A percentile compares a stretch with the other conserved stretches of the same genome.
Evolutionary conservation across 495 filamentous ascomycete species (phyloP).

Genomic region (Podospora comata): DNA sequence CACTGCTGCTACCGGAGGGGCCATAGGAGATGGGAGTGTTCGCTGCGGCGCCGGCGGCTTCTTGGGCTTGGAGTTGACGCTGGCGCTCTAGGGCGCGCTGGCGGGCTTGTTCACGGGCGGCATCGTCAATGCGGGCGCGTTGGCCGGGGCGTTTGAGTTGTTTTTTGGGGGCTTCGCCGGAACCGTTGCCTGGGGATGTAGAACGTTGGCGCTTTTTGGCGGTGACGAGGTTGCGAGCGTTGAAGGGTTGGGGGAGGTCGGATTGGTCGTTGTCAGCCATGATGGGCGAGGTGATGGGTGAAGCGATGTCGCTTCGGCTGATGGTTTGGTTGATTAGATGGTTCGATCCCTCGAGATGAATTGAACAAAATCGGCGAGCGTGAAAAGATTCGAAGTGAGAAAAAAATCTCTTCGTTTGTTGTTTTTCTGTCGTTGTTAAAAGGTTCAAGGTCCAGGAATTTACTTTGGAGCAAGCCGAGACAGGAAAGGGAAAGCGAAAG

Average conservation of each 20-base stretch:
- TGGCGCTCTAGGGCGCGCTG: conserved; percentile 66
- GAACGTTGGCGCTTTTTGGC: conserved; percentile 52
- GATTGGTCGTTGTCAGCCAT: conserved; percentile 23
- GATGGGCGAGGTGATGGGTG: neutral
- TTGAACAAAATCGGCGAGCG: neutral
- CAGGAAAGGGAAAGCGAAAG: neutral
- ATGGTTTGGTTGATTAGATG: neutral
- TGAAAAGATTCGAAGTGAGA: neutral
- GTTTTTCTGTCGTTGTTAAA: neutral
- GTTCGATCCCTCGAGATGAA: neutral
- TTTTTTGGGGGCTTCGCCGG: conserved; percentile 57
- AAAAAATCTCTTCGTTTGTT: neutral
- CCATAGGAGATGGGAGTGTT: neutral
- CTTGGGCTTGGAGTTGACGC: conserved; percentile 52
- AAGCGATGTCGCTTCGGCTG: neutral
- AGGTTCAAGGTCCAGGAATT: neutral
- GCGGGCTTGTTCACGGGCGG: conserved; percentile 65
- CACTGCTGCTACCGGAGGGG: neutral
- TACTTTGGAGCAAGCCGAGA: neutral
- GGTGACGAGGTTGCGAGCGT: conserved; percentile 52
- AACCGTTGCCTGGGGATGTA: conserved; percentile 20
- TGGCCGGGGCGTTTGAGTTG: conserved; percentile 79
- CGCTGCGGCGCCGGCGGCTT: conserved; percentile 29
- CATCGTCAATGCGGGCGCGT: conserved; percentile 69
- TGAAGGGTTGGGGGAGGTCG: conserved; percentile 53